Percentiles rank a stretch among this genome's conserved stretches.
Conservation (phyloP, 495 filamentous ascomycete species). For the Echria macrotheca region DNA sequence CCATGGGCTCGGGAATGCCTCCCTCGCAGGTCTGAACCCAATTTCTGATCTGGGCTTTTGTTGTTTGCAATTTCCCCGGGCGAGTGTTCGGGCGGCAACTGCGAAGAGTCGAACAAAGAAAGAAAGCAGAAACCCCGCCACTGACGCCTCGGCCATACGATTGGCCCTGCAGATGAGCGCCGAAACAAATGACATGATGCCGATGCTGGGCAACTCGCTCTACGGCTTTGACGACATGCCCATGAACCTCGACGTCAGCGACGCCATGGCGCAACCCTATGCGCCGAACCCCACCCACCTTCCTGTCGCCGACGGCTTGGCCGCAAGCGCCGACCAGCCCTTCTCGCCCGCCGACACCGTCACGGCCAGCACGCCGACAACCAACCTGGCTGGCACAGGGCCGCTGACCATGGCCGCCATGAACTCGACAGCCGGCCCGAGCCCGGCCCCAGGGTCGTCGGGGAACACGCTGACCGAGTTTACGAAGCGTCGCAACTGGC, state of each 20-base stretch:
- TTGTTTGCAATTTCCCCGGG: no score
- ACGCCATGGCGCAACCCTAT: conserved; percentile 16
- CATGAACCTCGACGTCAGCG: conserved; percentile 32
- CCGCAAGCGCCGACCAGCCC: background rate
- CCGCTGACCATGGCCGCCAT: conserved; percentile 9
- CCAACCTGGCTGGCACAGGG: conserved; percentile 8
- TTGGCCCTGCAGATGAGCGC: conserved; percentile 24
- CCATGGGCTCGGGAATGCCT: no score
- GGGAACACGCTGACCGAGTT: conserved; percentile 72
- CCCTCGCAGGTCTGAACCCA: no score
- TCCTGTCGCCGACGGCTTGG: conserved; percentile 1
- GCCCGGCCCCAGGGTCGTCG: no score
- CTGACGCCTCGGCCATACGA: conserved; percentile 19
- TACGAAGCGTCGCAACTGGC: conserved; percentile 84
- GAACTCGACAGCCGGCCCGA: conserved; percentile 13
- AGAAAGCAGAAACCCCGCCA: conserved; percentile 1
- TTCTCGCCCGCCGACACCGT: conserved; percentile 21
- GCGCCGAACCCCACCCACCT: conserved; percentile 9
- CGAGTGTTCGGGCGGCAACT: no score
- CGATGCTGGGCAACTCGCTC: conserved; percentile 34
- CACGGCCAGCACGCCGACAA: no score
- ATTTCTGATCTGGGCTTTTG: no score
- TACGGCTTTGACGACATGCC: conserved; percentile 36
- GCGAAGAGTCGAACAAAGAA: no score
- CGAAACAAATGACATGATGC: conserved; percentile 34